phyloP scores from a whole-genome alignment of 495 filamentous ascomycete species.

The Aspergillus homomorphus region DNA sequence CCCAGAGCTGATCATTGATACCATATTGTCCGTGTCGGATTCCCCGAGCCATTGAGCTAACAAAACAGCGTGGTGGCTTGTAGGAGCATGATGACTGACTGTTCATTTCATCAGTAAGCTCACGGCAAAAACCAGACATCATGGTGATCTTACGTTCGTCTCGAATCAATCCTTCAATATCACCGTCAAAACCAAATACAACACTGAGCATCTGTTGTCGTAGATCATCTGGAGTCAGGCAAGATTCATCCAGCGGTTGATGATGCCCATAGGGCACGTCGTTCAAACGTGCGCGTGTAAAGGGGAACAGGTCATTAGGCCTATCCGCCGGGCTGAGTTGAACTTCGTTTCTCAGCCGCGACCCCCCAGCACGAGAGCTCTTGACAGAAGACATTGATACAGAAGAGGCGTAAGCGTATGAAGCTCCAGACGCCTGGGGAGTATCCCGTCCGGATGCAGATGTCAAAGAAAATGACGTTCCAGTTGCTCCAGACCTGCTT shows the following conservation, averaged over 20 bases:
- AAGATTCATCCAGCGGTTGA: slow-evolving; percentile 56
- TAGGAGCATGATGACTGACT: slow-evolving; percentile 66
- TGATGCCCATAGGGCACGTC: slow-evolving; percentile 76
- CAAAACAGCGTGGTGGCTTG: slow-evolving; percentile 73
- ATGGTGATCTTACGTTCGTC: slow-evolving; percentile 66
- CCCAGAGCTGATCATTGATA: slow-evolving; percentile 67
- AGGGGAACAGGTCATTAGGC: slow-evolving; percentile 61
- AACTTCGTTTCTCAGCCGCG: slow-evolving; percentile 79
- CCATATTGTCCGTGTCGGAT: slow-evolving; percentile 75
- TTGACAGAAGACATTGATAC: slow-evolving; percentile 64
- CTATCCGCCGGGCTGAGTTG: slow-evolving; percentile 59
- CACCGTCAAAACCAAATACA: slow-evolving; percentile 93
- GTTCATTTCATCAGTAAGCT: slow-evolving; percentile 13
- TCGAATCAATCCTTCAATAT: slow-evolving; percentile 75
- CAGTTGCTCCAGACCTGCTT: slow-evolving; percentile 43
- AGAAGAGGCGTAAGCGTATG: slow-evolving; percentile 45
- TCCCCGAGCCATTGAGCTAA: slow-evolving; percentile 92
- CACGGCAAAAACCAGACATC: not conserved
- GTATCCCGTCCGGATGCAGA: slow-evolving; percentile 36
- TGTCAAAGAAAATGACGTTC: slow-evolving; percentile 45
- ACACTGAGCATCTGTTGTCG: slow-evolving; percentile 88
- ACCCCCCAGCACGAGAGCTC: slow-evolving; percentile 58
- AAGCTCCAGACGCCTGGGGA: slow-evolving; percentile 36
- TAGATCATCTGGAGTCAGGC: slow-evolving; percentile 77
- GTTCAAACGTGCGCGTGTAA: slow-evolving; percentile 69